Conservation (phyloP, 2,329 filamentous ascomycete genomes). For the Hypoxylon sp. region DNA sequence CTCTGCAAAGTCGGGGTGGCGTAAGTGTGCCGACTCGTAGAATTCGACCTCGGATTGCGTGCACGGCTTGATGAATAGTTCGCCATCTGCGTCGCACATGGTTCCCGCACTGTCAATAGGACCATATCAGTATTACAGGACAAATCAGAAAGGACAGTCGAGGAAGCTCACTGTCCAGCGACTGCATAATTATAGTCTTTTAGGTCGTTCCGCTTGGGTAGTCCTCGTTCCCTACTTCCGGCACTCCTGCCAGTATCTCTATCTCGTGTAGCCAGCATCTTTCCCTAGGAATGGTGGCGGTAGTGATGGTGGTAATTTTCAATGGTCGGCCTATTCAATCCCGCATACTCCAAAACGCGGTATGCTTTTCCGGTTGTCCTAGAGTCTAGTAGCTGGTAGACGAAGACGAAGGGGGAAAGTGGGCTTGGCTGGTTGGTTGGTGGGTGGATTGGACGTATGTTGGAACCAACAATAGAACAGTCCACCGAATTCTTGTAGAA, state of each 20-base stretch:
- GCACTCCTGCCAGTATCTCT: constrained; percentile 48
- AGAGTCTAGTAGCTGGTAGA: constrained; percentile 14
- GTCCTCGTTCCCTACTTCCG: constrained; percentile 52
- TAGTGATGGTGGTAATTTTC: constrained; percentile 24
- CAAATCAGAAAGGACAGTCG: constrained; percentile 11
- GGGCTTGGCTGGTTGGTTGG: constrained; percentile 20
- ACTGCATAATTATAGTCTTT: constrained; percentile 81
- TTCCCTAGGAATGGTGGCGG: constrained; percentile 16
- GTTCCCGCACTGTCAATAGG: constrained; percentile 81
- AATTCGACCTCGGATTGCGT: constrained; percentile 88
- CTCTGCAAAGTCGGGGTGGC: constrained; percentile 80
- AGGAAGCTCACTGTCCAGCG: constrained; percentile 81
- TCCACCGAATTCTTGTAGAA: constrained; percentile 3
- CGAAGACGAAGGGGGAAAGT: constrained; percentile 25
- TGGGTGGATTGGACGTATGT: background rate
- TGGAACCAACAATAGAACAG: constrained; percentile 19
- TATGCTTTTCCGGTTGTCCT: constrained; percentile 9
- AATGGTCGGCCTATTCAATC: constrained; percentile 23
- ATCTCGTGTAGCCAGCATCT: constrained; percentile 46
- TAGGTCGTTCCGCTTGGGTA: constrained; percentile 73
- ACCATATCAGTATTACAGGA: constrained; percentile 42
- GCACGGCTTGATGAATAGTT: constrained; percentile 94
- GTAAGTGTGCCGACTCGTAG: constrained; percentile 79
- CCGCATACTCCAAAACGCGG: constrained; percentile 28
- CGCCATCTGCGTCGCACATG: constrained; percentile 84